phyloP scores from a whole-genome alignment of 257 asterid genomes.

The Avicennia marina region DNA sequence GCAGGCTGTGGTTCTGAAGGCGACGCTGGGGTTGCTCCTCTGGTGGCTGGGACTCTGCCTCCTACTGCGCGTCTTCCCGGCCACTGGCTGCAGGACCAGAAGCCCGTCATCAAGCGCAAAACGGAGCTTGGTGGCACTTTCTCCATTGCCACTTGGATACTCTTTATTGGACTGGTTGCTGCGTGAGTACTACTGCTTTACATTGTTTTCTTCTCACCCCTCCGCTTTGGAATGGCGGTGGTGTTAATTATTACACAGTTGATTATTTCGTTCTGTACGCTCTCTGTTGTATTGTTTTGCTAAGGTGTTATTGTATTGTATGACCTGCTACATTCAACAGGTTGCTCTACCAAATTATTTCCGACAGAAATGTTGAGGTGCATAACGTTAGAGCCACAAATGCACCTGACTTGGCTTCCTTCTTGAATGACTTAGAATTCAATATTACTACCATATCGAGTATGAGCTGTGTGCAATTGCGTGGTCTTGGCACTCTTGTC shows the following conservation, averaged over 20 bases:
- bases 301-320: too few species aligned
- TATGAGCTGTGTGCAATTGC: conserved; percentile 85
- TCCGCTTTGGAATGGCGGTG: too few species aligned
- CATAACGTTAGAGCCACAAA: conserved; percentile 78
- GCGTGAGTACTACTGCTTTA: conserved; percentile 54
- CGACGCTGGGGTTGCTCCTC: conserved; percentile 57
- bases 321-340: conserved; percentile 25
- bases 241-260: too few species aligned
- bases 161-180: conserved; percentile 80
- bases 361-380: conserved; percentile 81
- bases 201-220: background rate
- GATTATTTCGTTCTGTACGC: too few species aligned
- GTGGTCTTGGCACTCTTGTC: conserved; percentile 72
- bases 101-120: conserved; percentile 69
- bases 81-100: conserved; percentile 90
- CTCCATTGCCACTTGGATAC: conserved; percentile 88
- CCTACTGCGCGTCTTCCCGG: conserved; percentile 50
- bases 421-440: conserved; percentile 75
- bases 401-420: conserved; percentile 74
- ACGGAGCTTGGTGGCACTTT: conserved; percentile 95
- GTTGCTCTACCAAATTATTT: conserved; percentile 83
- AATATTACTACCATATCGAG: conserved; percentile 80
- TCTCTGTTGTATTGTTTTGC: too few species aligned
- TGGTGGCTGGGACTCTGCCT: conserved; percentile 76
- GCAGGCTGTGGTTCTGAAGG: conserved; percentile 89